Evolutionary conservation across 1,284 basidiomycete genomes (phyloP).

Genomic region (Ceratorhiza oryzae-sativae): DNA sequence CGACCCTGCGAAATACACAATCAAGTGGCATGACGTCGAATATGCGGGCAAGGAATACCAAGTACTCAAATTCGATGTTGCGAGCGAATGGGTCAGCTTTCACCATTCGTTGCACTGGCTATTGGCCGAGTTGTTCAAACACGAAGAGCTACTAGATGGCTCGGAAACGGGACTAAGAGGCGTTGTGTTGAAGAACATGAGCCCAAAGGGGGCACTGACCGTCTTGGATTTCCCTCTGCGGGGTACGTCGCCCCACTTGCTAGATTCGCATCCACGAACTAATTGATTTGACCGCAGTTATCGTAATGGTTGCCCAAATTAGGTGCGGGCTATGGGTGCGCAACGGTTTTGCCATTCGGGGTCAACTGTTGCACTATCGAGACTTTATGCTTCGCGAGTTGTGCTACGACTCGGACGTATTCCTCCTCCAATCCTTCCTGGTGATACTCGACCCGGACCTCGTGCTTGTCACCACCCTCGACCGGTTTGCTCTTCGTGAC

Average conservation of each 20-base stretch:
- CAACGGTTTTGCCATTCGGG: slow-evolving; percentile 94
- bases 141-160: slow-evolving; percentile 69
- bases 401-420: slow-evolving; percentile 97
- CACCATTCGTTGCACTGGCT: slow-evolving; percentile 96
- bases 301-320: slow-evolving; percentile 92
- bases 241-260: slow-evolving; percentile 60
- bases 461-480: slow-evolving; percentile 85
- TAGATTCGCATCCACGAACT: slow-evolving; percentile 11
- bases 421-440: slow-evolving; percentile 86
- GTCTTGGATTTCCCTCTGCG: slow-evolving; percentile 86
- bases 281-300: slow-evolving; percentile 63
- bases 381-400: slow-evolving; percentile 95
- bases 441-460: slow-evolving; percentile 80
- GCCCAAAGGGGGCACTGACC: slow-evolving; percentile 68
- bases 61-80: slow-evolving; percentile 77
- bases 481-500: slow-evolving; percentile 82
- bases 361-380: slow-evolving; percentile 95
- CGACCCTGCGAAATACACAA: slow-evolving; percentile 69
- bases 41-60: slow-evolving; percentile 69
- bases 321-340: slow-evolving; percentile 96
- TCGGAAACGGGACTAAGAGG: slow-evolving; percentile 60
- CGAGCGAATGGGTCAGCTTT: slow-evolving; percentile 87
- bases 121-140: slow-evolving; percentile 89
- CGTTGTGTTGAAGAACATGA: slow-evolving; percentile 65
- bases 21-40: slow-evolving; percentile 66